Percentiles rank a stretch among this genome's conserved stretches.
Conservation (phyloP, 257 asterid genomes). For the Nicotiana benthamiana region DNA sequence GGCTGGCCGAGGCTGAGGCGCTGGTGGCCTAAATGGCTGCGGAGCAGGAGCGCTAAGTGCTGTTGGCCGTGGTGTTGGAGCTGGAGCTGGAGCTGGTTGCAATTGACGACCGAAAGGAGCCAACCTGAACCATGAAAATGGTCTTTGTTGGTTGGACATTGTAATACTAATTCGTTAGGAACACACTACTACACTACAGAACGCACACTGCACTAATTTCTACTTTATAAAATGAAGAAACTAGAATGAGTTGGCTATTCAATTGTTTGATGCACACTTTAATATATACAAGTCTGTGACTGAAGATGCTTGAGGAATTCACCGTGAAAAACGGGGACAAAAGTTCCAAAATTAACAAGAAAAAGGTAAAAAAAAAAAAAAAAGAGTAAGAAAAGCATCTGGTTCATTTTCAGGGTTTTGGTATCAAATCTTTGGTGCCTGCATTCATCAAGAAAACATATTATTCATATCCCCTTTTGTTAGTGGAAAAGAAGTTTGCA, state of each 20-base stretch:
- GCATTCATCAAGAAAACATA: slow-evolving; percentile 8
- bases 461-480: not conserved
- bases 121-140: slow-evolving; percentile 8
- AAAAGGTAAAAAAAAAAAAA: not conserved
- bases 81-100: not conserved
- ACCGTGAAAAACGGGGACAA: not conserved
- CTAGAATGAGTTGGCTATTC: not conserved
- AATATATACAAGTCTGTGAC: not conserved
- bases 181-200: not conserved
- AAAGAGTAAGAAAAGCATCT: slow-evolving; percentile 4
- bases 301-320: not conserved
- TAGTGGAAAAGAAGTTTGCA: not conserved
- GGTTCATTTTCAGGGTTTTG: not conserved
- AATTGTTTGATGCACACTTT: not conserved
- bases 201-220: not conserved
- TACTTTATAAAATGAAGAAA: too few species aligned
- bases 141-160: slow-evolving; percentile 8
- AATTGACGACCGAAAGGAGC: slow-evolving; percentile 4
- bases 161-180: not conserved
- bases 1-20: not conserved
- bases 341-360: not conserved
- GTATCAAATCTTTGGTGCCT: slow-evolving; percentile 7
- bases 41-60: slow-evolving; percentile 1
- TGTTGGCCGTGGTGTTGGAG: not conserved
- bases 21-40: not conserved